Conservation (phyloP, 768 basidiomycete genomes). For the Lepiota venenata region DNA sequence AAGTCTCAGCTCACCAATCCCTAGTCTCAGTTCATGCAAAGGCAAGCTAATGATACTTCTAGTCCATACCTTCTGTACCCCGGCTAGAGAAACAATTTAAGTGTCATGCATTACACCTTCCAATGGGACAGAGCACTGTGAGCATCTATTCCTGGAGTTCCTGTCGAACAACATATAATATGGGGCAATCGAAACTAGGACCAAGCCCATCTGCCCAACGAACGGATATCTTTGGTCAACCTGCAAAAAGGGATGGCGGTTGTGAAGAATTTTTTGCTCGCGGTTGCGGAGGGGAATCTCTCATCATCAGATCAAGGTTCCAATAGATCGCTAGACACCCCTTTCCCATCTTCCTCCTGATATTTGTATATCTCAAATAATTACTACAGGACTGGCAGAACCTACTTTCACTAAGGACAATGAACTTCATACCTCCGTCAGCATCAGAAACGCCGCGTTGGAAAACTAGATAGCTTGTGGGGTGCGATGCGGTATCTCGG, state of each 20-base stretch:
- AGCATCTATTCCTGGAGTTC: slow-evolving; percentile 21
- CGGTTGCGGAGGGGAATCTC: slow-evolving; percentile 36
- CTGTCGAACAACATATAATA: background rate
- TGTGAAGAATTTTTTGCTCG: slow-evolving; percentile 67
- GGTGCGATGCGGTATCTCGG: no score
- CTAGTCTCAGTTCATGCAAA: background rate
- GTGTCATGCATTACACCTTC: slow-evolving; percentile 89
- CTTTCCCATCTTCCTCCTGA: background rate
- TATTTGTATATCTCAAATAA: no score
- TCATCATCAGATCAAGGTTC: background rate
- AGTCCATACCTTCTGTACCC: slow-evolving; percentile 94
- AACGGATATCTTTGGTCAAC: slow-evolving; percentile 84
- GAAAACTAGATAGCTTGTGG: no score
- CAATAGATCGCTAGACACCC: background rate
- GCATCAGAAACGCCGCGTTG: no score
- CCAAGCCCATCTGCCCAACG: slow-evolving; percentile 92
- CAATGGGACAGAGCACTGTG: slow-evolving; percentile 89
- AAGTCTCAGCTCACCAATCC: slow-evolving; percentile 24
- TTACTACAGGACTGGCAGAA: no score
- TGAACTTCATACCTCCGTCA: no score
- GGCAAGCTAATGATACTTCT: background rate
- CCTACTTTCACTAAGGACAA: no score
- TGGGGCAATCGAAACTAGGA: slow-evolving; percentile 43
- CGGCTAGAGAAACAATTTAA: slow-evolving; percentile 90
- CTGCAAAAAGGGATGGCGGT: slow-evolving; percentile 76